These are phyloP conservation scores for Hymenoscyphus infarciens DNA, from an alignment of 2,329 filamentous ascomycete genomes.

Conservation along the genomic window DNA sequence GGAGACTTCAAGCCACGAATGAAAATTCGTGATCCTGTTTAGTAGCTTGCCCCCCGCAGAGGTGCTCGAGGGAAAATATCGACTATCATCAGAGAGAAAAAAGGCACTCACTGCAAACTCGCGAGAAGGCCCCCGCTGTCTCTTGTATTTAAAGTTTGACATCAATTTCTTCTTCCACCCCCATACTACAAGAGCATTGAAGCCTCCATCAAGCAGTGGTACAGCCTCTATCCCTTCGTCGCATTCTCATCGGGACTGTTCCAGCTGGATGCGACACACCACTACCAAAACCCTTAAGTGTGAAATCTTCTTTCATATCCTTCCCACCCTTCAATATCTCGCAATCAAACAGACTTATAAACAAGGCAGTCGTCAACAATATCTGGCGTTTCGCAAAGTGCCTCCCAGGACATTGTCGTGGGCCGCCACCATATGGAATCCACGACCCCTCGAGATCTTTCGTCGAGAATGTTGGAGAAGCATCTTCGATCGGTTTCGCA, in stretches of 20 bases:
- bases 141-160: too few species aligned
- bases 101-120: too few species aligned
- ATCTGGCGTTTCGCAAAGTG: slow-evolving; percentile 4
- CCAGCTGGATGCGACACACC: neutral
- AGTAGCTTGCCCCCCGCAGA: too few species aligned
- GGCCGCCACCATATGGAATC: slow-evolving; percentile 1
- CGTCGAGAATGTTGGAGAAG: slow-evolving; percentile 1
- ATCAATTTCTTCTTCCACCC: too few species aligned
- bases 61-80: too few species aligned
- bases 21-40: too few species aligned
- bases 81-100: too few species aligned
- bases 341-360: neutral
- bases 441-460: slow-evolving; percentile 1
- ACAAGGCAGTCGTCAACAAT: neutral
- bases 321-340: slow-evolving; percentile 2
- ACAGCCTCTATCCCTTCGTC: neutral
- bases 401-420: neutral
- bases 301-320: slow-evolving; percentile 1
- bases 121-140: too few species aligned
- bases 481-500: neutral
- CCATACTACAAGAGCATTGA: too few species aligned
- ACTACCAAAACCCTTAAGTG: neutral
- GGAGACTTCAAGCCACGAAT: too few species aligned
- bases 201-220: too few species aligned
- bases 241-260: neutral